phyloP scores from a whole-genome alignment of 2,329 filamentous ascomycete species.

The Neofusicoccum parvum region DNA sequence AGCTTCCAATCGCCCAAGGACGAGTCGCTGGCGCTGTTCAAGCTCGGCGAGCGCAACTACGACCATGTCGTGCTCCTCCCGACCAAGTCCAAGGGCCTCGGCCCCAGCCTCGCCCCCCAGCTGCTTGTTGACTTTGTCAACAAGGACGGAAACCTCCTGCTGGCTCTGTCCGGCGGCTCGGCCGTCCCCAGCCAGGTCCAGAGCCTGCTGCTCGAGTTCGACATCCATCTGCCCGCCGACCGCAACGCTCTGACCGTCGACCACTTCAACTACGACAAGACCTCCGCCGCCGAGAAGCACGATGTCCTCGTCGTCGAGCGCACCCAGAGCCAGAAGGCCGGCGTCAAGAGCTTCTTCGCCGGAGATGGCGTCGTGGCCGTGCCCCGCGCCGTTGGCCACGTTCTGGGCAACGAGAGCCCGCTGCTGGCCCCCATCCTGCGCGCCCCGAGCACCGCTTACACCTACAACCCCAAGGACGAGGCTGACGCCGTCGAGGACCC shows the following conservation, averaged over 20 bases:
- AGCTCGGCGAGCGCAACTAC: constrained; percentile 82
- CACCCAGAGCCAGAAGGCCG: constrained; percentile 65
- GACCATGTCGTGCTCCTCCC: constrained; percentile 91
- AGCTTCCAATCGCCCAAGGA: constrained; percentile 83
- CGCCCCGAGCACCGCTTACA: constrained; percentile 84
- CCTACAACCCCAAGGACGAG: constrained; percentile 91
- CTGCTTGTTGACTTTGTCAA: constrained; percentile 89
- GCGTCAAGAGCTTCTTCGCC: constrained; percentile 76
- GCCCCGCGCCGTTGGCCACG: constrained; percentile 78
- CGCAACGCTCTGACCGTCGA: constrained; percentile 85
- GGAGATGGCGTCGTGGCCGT: constrained; percentile 75
- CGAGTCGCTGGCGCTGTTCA: constrained; percentile 75
- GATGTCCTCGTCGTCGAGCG: constrained; percentile 81
- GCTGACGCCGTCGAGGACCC: constrained; percentile 72
- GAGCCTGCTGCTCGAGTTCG: constrained; percentile 81
- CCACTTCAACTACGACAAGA: constrained; percentile 89
- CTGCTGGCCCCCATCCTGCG: constrained; percentile 80
- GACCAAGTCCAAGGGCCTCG: constrained; percentile 88
- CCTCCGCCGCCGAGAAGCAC: constrained; percentile 78
- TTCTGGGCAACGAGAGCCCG: constrained; percentile 72
- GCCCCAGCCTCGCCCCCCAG: constrained; percentile 83
- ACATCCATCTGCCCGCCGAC: constrained; percentile 83
- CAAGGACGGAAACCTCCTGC: constrained; percentile 84
- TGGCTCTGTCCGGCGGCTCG: constrained; percentile 75
- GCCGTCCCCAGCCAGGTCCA: constrained; percentile 72